Conservation (phyloP, 2,329 filamentous ascomycete genomes). For the Fusarium sp. region DNA sequence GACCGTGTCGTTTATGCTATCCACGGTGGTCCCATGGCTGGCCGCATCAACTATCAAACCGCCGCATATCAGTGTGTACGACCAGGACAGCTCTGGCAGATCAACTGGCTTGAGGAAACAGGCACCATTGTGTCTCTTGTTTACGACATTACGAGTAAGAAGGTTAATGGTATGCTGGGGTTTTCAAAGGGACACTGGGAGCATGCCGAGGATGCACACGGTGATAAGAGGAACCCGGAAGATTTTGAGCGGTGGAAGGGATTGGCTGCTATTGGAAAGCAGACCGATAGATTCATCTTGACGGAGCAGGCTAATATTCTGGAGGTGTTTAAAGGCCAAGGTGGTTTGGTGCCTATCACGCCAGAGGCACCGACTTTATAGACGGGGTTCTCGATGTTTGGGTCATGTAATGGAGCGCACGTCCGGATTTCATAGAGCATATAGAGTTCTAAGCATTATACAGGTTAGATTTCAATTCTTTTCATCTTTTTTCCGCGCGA, state of each 20-base stretch:
- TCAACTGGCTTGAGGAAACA: slow-evolving; percentile 70
- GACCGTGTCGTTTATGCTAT: slow-evolving; percentile 67
- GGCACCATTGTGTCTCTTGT: slow-evolving; percentile 66
- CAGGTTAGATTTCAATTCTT: neutral
- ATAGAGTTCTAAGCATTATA: neutral
- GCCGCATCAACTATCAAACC: slow-evolving; percentile 63
- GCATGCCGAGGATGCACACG: slow-evolving; percentile 59
- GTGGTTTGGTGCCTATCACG: slow-evolving; percentile 58
- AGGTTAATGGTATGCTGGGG: slow-evolving; percentile 62
- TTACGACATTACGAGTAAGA: slow-evolving; percentile 62
- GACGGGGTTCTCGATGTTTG: neutral
- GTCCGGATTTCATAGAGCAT: neutral
- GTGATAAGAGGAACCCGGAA: slow-evolving; percentile 63
- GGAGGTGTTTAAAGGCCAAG: slow-evolving; percentile 61
- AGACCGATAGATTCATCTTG: slow-evolving; percentile 61
- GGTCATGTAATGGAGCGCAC: neutral
- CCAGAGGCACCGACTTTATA: slow-evolving; percentile 26
- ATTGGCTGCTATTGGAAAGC: slow-evolving; percentile 59
- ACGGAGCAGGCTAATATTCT: slow-evolving; percentile 64
- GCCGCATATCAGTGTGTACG: slow-evolving; percentile 68
- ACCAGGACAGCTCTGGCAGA: slow-evolving; percentile 68
- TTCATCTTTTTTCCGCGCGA: too few species aligned
- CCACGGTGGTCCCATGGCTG: slow-evolving; percentile 69
- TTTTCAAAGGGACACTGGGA: slow-evolving; percentile 69
- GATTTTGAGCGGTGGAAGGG: slow-evolving; percentile 64